phyloP scores from a whole-genome alignment of 2,329 filamentous ascomycete species.

The Cadophora gregata region DNA sequence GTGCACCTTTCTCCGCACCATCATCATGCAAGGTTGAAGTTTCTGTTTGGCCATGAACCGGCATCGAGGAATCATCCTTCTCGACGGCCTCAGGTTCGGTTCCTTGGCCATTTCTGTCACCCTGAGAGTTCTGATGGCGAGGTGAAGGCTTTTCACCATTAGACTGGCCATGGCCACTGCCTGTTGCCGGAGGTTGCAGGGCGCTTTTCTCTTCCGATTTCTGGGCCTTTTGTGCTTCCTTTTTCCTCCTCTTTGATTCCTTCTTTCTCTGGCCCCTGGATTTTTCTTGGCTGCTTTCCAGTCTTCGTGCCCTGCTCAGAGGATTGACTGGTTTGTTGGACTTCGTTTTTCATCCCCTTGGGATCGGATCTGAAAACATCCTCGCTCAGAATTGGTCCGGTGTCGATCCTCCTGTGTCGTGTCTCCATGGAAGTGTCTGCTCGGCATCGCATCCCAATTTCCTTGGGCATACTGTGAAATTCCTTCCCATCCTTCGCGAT shows the following conservation, averaged over 20 bases:
- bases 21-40: too few relatives aligned
- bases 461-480: too few relatives aligned
- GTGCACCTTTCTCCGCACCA: too few relatives aligned
- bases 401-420: too few relatives aligned
- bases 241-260: neutral
- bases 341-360: neutral
- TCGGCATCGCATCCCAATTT: too few relatives aligned
- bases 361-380: too few relatives aligned
- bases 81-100: neutral
- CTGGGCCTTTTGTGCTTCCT: neutral
- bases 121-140: neutral
- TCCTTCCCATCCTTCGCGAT: too few relatives aligned
- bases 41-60: neutral
- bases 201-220: neutral
- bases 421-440: too few relatives aligned
- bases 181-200: neutral
- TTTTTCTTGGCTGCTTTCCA: neutral
- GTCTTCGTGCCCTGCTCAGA: neutral
- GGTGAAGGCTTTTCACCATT: too few relatives aligned
- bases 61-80: neutral
- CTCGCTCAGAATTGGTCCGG: too few relatives aligned
- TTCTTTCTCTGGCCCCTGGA: neutral
- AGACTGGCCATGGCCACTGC: too few relatives aligned
- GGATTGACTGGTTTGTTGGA: neutral
- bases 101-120: neutral